Base-by-base conservation (phyloP, 345 rosid species). In the Syzygium aromaticum region DNA sequence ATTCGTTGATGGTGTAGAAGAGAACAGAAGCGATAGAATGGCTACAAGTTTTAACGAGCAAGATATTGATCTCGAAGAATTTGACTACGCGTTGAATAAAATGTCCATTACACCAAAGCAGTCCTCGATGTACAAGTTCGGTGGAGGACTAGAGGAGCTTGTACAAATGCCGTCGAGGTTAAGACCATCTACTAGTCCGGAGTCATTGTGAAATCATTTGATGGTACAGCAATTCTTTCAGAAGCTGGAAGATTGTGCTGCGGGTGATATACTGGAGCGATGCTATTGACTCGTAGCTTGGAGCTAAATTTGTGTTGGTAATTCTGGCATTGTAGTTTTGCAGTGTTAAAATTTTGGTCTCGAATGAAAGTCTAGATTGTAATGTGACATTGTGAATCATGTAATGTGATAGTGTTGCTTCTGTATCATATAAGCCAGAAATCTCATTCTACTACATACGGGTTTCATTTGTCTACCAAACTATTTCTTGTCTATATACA, bases 101-200 rank as follows among this genome's bases (percentile, higher is more conserved):
- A 97, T 97, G 99, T 97, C 99, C 17, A 94, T 94, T 30, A 94
- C 98, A 9, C 98, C 98, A 0, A 95, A 92, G 90, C 82, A 84
- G 51, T 86, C 92, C 33, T 90, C 85, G 30, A 86, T 63, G 64
- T 88, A 15, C 87, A 87, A 86, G 89, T 90, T 89, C 52, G 94
- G 92, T 3, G 92, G 87, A 73, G 86, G 84, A 57, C 61, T 84
- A 52, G 92, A 91, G 56, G 88, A 88, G 85, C 91, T 88, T 40
- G 43, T 86, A 86, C 93, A 88, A 87, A 96, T 96, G 98, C 98
- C 99, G 15, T 95, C 95, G 3, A 94, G 77, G 88, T 91, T 95
- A 77, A 89, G 98, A 87, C 98, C 99, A n/a, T 95, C 97, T 19
- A 95, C 91, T 27, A 94, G 98, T 89, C 98, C 94, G 2, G 91